These are phyloP conservation scores for Leucocoprinus leucothites DNA, from an alignment of 768 basidiomycete species.

Conservation along the genomic window DNA sequence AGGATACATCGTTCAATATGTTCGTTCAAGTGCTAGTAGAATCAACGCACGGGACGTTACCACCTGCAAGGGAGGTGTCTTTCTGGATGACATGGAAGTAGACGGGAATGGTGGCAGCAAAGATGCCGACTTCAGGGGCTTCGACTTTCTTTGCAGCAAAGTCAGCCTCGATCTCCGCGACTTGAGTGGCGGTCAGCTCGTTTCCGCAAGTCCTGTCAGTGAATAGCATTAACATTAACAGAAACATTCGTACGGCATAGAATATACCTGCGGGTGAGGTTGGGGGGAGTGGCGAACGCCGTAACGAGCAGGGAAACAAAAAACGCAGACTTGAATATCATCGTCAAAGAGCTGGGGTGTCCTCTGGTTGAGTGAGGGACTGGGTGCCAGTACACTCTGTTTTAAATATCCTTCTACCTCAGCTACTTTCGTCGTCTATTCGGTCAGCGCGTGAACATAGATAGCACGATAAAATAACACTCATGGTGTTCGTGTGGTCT, in stretches of 20 bases:
- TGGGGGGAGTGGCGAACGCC: conserved; percentile 27
- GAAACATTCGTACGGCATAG: not conserved
- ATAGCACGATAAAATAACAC: not conserved
- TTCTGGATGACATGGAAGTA: conserved; percentile 31
- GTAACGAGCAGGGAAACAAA: conserved; percentile 23
- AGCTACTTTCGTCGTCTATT: not conserved
- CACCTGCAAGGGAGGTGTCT: conserved; percentile 29
- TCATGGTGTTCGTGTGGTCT: not conserved
- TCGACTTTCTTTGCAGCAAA: conserved; percentile 37
- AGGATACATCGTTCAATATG: not conserved
- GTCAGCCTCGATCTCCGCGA: conserved; percentile 35
- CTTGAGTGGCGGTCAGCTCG: conserved; percentile 29
- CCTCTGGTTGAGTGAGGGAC: not conserved
- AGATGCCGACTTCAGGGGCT: not conserved
- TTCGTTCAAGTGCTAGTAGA: not conserved
- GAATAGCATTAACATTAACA: not conserved
- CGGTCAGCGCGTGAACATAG: not conserved
- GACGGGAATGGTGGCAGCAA: conserved; percentile 18
- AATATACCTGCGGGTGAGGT: conserved; percentile 8
- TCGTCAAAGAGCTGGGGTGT: not conserved
- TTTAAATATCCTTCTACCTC: not conserved
- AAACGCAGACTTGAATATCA: conserved; percentile 26
- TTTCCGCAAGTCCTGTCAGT: conserved; percentile 34
- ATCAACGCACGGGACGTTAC: conserved; percentile 35
- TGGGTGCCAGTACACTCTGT: not conserved